phyloP scores from a whole-genome alignment of 108 stramenopile species.

The Conticribra weissflogii region DNA sequence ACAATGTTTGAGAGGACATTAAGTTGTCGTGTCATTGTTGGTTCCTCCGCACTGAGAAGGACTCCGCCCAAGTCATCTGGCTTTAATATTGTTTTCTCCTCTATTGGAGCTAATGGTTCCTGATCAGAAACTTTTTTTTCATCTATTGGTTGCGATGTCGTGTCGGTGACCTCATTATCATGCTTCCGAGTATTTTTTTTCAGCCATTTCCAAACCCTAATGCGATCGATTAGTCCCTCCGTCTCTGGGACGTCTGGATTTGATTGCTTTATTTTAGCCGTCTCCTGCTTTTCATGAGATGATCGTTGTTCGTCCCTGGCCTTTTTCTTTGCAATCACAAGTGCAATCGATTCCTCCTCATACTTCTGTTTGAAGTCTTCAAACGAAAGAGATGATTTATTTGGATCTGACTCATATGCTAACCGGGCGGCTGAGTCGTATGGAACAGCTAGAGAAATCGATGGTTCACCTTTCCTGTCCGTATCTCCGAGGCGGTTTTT shows the following conservation, averaged over 20 bases:
- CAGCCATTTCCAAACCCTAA: conserved; percentile 6
- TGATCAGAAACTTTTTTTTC: conserved; percentile 32
- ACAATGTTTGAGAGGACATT: conserved; percentile 86
- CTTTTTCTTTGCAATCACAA: conserved; percentile 37
- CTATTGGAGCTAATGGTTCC: conserved; percentile 4
- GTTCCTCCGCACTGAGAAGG: conserved; percentile 75
- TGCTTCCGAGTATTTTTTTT: too few species aligned
- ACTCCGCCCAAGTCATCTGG: conserved; percentile 74
- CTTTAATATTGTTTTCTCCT: conserved; percentile 14
- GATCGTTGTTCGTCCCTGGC: conserved; percentile 19
- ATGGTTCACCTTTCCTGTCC: too few species aligned
- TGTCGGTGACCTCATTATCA: too few species aligned
- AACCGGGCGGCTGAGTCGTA: conserved; percentile 29
- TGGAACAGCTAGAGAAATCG: conserved; percentile 12
- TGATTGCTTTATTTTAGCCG: conserved; percentile 18
- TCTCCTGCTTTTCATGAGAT: conserved; percentile 7
- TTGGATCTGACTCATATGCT: conserved; percentile 35
- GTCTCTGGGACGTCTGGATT: conserved; percentile 28
- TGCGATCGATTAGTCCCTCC: conserved; percentile 19
- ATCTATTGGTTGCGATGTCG: too few species aligned
- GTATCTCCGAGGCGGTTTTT: too few species aligned
- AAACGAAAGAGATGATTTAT: conserved; percentile 24
- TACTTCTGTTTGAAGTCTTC: conserved; percentile 33
- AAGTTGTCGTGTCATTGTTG: conserved; percentile 85
- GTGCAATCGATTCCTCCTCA: conserved; percentile 21